Conservation (phyloP, 2,329 filamentous ascomycete species). For the Fusarium nurragi region DNA sequence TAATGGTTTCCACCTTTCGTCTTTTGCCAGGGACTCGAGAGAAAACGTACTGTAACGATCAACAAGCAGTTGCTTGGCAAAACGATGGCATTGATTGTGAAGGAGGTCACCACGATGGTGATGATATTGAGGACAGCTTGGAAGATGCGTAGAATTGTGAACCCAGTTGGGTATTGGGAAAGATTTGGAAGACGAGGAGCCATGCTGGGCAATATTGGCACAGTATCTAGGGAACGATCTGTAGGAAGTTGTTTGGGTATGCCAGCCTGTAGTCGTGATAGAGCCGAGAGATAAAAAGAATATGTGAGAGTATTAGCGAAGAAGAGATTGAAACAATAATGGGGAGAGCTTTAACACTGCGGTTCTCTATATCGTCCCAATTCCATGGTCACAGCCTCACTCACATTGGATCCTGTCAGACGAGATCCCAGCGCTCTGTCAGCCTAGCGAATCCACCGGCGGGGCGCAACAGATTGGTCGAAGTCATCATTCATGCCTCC, state of each 20-base stretch:
- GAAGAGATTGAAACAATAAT: background rate
- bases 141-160: conserved; percentile 56
- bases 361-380: background rate
- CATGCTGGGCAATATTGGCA: background rate
- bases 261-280: background rate
- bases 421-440: background rate
- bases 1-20: rapidly evolving
- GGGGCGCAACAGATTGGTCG: background rate
- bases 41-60: conserved; percentile 51
- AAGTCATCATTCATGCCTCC: background rate
- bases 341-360: background rate
- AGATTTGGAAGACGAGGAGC: conserved; percentile 34
- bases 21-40: rapidly evolving
- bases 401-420: conserved; percentile 3
- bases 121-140: conserved; percentile 58
- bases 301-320: too few species aligned
- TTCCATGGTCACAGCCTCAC: background rate
- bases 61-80: conserved; percentile 51
- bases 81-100: conserved; percentile 49
- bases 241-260: background rate
- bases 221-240: background rate
- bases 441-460: background rate
- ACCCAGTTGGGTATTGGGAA: conserved; percentile 56
- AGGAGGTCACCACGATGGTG: conserved; percentile 59
- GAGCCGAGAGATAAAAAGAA: too few species aligned